Evolutionary conservation across 805 yeast species (phyloP).

Genomic region (Candida silvatica): DNA sequence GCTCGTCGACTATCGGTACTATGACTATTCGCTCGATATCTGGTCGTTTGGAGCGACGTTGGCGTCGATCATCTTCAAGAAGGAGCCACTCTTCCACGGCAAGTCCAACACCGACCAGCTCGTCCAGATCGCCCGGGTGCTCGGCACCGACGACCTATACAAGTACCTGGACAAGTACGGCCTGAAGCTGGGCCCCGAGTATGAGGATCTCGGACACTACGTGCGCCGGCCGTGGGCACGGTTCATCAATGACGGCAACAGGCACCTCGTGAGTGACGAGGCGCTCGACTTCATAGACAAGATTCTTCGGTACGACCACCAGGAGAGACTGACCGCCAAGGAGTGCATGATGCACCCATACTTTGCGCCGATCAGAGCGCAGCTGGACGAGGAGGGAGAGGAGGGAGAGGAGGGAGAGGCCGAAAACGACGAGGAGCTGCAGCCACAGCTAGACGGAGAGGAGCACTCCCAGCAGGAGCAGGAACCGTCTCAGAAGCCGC

Average conservation of each 20-base stretch:
- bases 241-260: conserved; percentile 64
- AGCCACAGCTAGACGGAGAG: too few species aligned
- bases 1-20: conserved; percentile 75
- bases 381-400: conserved; percentile 3
- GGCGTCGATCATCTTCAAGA: conserved; percentile 83
- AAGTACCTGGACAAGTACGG: conserved; percentile 65
- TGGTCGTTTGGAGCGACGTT: conserved; percentile 95
- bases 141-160: conserved; percentile 78
- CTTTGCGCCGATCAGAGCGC: conserved; percentile 23
- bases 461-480: too few species aligned
- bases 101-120: conserved; percentile 85
- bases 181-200: conserved; percentile 62
- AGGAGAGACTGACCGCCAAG: conserved; percentile 77
- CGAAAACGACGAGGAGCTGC: too few species aligned
- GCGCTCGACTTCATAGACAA: conserved; percentile 77
- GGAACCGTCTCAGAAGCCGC: too few species aligned
- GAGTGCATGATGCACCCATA: conserved; percentile 75
- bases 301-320: conserved; percentile 78
- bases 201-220: conserved; percentile 67
- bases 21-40: conserved; percentile 84
- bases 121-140: conserved; percentile 78
- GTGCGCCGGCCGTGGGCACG: conserved; percentile 82
- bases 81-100: conserved; percentile 91
- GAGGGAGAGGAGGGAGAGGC: too few species aligned
- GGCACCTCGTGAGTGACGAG: conserved; percentile 58